Base-by-base conservation (phyloP, 169 alveolate species). In the Cryptosporidium bovis region DNA sequence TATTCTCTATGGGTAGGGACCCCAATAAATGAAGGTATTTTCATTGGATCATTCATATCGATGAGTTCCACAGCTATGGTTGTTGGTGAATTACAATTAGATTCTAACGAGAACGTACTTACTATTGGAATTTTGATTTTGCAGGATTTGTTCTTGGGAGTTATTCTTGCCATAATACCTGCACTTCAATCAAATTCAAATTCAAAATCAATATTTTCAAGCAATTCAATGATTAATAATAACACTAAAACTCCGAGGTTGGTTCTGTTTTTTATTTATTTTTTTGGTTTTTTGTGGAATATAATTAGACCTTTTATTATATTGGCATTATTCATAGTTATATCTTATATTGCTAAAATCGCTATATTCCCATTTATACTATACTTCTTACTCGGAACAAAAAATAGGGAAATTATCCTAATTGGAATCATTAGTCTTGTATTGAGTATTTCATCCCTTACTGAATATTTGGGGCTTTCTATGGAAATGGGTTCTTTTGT, bases 401-500 rank as follows among this genome's bases (percentile, higher is more conserved):
- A 77, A 24, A 77, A 56, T 20, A 53, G 71, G 3, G 87, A 77
- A 60, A 77, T 77, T n/a, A 60, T 77, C 10, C 64, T 77, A 13
- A 60, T 77, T 60, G 87, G 87, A 48, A 62, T 77, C 18, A 44
- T 77, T 8, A 77, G 87, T 12, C 31, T 77, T 44, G 50, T 77
- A 66, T 62, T 77, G 3, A 34, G 87, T 77, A 77, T 77, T 24
- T 77, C 87, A 6, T 77, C 87, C 15, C 36, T 77, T n/a, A 77
- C 87, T 3, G 87, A 77, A 60, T 77, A 77, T 46, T 18, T 77
- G 18, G 87, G 87, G 15, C 64, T 77, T 40, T 77, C 87, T 15
- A 77, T 77, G 87, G 87, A 77, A 77, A 77, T 77, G 87, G 87
- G 87, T 12, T 77, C 87, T 3, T 77, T 77, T 62, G 71, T 77